Percentiles rank a stretch among this genome's conserved stretches.
These are phyloP conservation scores for Phytophthora nicotianae DNA, from an alignment of 352 stramenopile genomes.

Conservation along the genomic window DNA sequence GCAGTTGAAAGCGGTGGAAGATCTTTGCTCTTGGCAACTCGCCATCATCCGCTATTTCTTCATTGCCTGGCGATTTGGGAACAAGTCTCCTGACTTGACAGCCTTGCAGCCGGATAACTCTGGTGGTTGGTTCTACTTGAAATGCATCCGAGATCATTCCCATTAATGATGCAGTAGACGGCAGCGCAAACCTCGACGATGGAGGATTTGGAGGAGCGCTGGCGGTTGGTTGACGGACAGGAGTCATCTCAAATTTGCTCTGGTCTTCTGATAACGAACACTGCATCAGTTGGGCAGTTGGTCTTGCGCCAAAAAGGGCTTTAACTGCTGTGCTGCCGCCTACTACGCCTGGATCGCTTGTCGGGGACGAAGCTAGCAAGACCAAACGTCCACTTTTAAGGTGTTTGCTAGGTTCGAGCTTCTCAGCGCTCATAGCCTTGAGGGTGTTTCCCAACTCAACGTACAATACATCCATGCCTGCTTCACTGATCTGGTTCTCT, in stretches of 20 bases:
- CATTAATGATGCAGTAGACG: slow-evolving; percentile 49
- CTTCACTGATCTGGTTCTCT: slow-evolving; percentile 54
- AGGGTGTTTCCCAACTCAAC: slow-evolving; percentile 66
- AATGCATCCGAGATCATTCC: slow-evolving; percentile 60
- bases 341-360: slow-evolving; percentile 12
- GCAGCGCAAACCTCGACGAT: slow-evolving; percentile 42
- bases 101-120: slow-evolving; percentile 51
- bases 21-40: neutral
- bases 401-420: slow-evolving; percentile 49
- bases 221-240: slow-evolving; percentile 17
- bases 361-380: slow-evolving; percentile 47
- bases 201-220: neutral
- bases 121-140: slow-evolving; percentile 32
- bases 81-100: slow-evolving; percentile 51
- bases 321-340: slow-evolving; percentile 33
- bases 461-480: slow-evolving; percentile 55
- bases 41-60: neutral
- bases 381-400: slow-evolving; percentile 57
- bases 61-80: slow-evolving; percentile 13
- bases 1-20: slow-evolving; percentile 44
- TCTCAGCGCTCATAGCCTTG: slow-evolving; percentile 64
- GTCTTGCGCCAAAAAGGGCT: slow-evolving; percentile 37
- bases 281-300: slow-evolving; percentile 44
- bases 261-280: slow-evolving; percentile 66
- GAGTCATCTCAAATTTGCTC: slow-evolving; percentile 60